A percentile compares a stretch with the other conserved stretches of the same genome.
Conservation (phyloP, 1,139 yeast species). For the Candida neerlandica region DNA sequence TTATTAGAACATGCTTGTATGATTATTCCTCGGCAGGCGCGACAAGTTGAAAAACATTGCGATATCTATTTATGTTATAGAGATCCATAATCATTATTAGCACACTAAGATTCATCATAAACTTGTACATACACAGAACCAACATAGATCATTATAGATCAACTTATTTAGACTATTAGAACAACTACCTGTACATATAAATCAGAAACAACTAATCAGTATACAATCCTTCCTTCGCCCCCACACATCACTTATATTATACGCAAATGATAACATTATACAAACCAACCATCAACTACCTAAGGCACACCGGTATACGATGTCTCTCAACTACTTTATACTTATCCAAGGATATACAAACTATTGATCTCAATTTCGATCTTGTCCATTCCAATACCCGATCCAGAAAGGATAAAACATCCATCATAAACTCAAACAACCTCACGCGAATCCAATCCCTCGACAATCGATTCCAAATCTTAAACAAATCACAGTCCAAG, state of each 20-base stretch:
- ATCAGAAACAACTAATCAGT: not conserved
- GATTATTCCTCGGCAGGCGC: too few relatives aligned
- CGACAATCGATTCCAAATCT: conserved; percentile 31
- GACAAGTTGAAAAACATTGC: too few relatives aligned
- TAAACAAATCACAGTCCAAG: conserved; percentile 27
- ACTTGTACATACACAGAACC: too few relatives aligned
- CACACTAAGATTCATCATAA: too few relatives aligned
- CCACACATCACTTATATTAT: too few relatives aligned
- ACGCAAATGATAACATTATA: not conserved
- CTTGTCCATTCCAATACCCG: conserved; percentile 11
- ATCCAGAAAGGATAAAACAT: conserved; percentile 27
- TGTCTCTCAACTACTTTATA: not conserved
- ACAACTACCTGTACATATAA: too few relatives aligned
- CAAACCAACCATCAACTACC: not conserved
- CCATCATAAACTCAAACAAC: conserved; percentile 24
- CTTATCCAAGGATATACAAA: not conserved
- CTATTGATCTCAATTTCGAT: not conserved
- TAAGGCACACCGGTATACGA: not conserved
- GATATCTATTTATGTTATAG: too few relatives aligned
- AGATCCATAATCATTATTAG: too few relatives aligned
- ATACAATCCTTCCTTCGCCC: not conserved
- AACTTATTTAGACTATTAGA: too few relatives aligned
- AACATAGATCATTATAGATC: too few relatives aligned
- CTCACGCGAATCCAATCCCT: conserved; percentile 31
- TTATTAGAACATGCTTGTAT: too few relatives aligned